Conservation (phyloP, 768 basidiomycete genomes). For the Fistulinella prunicolor region DNA sequence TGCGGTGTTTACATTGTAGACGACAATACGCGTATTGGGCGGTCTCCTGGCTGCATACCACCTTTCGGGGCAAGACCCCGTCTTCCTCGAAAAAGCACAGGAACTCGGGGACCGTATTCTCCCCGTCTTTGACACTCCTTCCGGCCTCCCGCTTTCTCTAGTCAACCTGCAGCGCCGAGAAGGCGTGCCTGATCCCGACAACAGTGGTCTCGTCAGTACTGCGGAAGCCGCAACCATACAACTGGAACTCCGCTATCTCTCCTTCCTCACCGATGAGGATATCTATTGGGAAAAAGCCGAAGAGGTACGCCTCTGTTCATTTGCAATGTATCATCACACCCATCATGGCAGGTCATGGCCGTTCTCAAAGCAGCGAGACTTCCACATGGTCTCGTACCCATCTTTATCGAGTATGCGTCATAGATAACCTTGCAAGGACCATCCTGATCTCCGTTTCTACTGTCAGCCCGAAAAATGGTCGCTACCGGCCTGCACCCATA, state of each 20-base stretch:
- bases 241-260: constrained; percentile 89
- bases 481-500: constrained; percentile 66
- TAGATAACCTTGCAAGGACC: constrained; percentile 1
- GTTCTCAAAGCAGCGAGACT: constrained; percentile 60
- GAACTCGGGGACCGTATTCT: constrained; percentile 88
- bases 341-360: constrained; percentile 54
- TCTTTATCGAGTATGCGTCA: constrained; percentile 70
- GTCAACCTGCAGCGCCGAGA: constrained; percentile 65
- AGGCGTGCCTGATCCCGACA: constrained; percentile 60
- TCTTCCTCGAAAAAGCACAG: constrained; percentile 73
- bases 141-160: constrained; percentile 77
- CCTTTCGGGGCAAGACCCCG: constrained; percentile 60
- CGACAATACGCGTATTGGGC: constrained; percentile 89
- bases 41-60: constrained; percentile 87
- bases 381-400: constrained; percentile 75
- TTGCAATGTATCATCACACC: not conserved
- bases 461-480: constrained; percentile 47
- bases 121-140: constrained; percentile 75
- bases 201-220: constrained; percentile 63
- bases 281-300: constrained; percentile 82
- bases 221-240: constrained; percentile 90
- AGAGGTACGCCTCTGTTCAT: constrained; percentile 40
- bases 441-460: constrained; percentile 11
- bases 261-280: constrained; percentile 69
- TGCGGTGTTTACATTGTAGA: constrained; percentile 44